Conservation (phyloP, 345 rosid genomes). For the Geranium brycei region DNA sequence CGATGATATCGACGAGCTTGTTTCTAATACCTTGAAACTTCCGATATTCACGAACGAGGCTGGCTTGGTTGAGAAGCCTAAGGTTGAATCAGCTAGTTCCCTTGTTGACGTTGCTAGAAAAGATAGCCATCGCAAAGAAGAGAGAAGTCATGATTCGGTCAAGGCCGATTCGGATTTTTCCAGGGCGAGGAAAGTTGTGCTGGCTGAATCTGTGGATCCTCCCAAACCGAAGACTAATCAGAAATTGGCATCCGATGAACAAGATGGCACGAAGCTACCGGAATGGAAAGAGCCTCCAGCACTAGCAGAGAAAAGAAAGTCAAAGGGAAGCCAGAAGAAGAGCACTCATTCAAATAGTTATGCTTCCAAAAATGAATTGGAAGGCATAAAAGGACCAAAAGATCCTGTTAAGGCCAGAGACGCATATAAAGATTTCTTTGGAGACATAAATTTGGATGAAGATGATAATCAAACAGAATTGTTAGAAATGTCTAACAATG, state of each 20-base stretch:
- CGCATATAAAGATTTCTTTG: conserved; percentile 56
- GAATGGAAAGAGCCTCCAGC: conserved; percentile 33
- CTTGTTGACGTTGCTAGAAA: conserved; percentile 27
- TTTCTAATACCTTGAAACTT: conserved; percentile 50
- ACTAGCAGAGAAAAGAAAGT: conserved; percentile 38
- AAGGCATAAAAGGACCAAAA: conserved; percentile 31
- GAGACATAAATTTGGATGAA: conserved; percentile 52
- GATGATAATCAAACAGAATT: conserved; percentile 41
- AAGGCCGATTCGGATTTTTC: conserved; percentile 30
- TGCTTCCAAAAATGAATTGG: conserved; percentile 29
- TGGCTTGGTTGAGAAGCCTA: conserved; percentile 31
- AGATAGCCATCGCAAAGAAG: conserved; percentile 31
- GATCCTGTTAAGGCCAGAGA: conserved; percentile 39
- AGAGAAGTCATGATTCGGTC: conserved; percentile 21
- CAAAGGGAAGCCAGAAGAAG: conserved; percentile 42
- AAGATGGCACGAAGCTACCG: conserved; percentile 28
- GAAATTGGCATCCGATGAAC: conserved; percentile 24
- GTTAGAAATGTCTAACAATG: conserved; percentile 22
- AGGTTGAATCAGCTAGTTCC: conserved; percentile 14
- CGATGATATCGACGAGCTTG: conserved; percentile 36
- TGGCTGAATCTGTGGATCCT: conserved; percentile 22
- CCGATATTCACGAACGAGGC: conserved; percentile 39
- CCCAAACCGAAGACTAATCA: conserved; percentile 32
- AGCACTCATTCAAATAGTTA: conserved; percentile 20
- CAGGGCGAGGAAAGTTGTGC: conserved; percentile 30